Base-by-base conservation (phyloP, 2,329 filamentous ascomycete genomes). In the Stachybotrys chartarum region DNA sequence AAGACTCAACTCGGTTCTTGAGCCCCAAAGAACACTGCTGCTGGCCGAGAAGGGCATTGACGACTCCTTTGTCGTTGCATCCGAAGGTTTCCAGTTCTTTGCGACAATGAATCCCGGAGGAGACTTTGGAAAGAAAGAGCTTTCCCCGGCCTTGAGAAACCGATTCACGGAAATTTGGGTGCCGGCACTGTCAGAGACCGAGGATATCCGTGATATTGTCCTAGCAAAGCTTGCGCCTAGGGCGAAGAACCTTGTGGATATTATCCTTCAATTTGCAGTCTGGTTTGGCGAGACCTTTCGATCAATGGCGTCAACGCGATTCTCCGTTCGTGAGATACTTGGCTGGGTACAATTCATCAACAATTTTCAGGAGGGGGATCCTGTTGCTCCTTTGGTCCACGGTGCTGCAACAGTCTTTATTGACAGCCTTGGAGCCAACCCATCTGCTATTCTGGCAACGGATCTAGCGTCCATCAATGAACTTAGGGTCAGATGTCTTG, bases 91-190 rank as follows among this genome's bases (percentile, higher is more conserved):
- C 71, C 92, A 99, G 65, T 97, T 99, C 71, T 83, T 99, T 57
- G 93, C 94, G 4, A 99, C 94, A 0, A 99, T 99, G 94, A 99
- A 99, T 62, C 94, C 94, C 8, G 95, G 95, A 52, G 94, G 95
- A 50, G 94, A 99, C 67, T 99, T 97, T 69, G 94, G 94, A 60
- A 99, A 99, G 75, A 91, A 93, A 63, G 94, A 99, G 70, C 80
- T 99, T 12, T 99, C 94, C 1, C 94, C 94, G 3, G 95, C 94
- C 14, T 76, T 99, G 57, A 83, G 94, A 50, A 99, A 99, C 68
- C 89, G 94, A 57, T 96, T 99, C 69, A 99, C 94, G 0, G 94
- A 99, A 71, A 97, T 99, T 8, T 99, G 94, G 94, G 94, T 97
- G 0, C 91, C 94, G 1, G 83, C 92, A 1, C 75, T 97, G 56